Evolutionary conservation across 2,329 filamentous ascomycete genomes (phyloP).

Genomic region (Diplodia sapinea): DNA sequence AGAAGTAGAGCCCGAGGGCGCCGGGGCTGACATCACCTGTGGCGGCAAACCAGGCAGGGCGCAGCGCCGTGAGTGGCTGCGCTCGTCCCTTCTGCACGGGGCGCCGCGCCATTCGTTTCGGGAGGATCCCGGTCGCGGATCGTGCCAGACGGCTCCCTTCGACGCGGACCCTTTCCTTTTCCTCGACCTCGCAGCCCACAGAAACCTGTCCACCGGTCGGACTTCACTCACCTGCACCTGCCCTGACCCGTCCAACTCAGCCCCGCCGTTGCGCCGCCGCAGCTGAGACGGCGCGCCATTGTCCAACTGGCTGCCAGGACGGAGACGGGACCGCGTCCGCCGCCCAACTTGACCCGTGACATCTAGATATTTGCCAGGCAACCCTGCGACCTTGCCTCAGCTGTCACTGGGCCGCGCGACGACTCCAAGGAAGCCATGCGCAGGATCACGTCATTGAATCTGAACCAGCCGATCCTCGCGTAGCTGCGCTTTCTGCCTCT

Average conservation of each 20-base stretch:
- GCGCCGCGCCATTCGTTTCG: constrained; percentile 17
- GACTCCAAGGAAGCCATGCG: constrained; percentile 14
- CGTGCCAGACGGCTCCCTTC: constrained; percentile 24
- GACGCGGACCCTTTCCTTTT: constrained; percentile 28
- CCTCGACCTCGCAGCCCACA: constrained; percentile 21
- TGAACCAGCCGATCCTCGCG: constrained; percentile 2
- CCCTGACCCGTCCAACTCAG: constrained; percentile 11
- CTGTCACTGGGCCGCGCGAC: neutral
- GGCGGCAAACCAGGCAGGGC: neutral
- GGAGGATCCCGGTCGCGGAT: constrained; percentile 25
- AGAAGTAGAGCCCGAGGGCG: constrained; percentile 1
- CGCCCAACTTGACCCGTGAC: constrained; percentile 11
- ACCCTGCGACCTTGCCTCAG: neutral
- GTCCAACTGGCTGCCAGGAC: neutral
- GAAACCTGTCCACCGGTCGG: constrained; percentile 9
- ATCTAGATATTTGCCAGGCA: neutral
- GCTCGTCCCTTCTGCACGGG: neutral
- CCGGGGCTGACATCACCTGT: constrained; percentile 23
- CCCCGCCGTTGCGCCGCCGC: constrained; percentile 4
- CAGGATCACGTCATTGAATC: constrained; percentile 10
- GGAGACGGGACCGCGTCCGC: constrained; percentile 6
- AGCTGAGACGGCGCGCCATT: neutral
- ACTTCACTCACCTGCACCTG: constrained; percentile 9
- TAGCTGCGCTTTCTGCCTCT: constrained; percentile 23
- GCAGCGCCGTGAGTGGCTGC: constrained; percentile 12